A percentile compares a stretch with the other conserved stretches of the same genome.
These are phyloP conservation scores for Calocybe gangraenosa DNA, from an alignment of 768 basidiomycete species.

Conservation along the genomic window DNA sequence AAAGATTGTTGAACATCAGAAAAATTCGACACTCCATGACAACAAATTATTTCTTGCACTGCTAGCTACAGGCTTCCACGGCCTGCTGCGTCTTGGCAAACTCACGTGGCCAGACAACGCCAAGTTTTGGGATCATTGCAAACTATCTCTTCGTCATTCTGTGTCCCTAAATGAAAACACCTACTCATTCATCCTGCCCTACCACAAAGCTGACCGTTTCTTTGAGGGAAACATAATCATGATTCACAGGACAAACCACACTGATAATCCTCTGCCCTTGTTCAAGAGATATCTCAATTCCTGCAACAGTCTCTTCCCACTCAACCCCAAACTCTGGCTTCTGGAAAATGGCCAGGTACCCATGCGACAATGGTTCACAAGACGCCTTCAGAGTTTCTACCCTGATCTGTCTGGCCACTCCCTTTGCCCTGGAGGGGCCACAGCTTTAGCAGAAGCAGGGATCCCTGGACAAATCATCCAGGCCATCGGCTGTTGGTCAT, in stretches of 20 bases:
- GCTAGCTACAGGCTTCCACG: neutral
- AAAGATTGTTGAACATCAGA: neutral
- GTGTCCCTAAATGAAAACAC: neutral
- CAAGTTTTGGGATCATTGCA: slow-evolving; percentile 4
- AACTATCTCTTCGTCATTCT: slow-evolving; percentile 1
- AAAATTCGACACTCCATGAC: neutral
- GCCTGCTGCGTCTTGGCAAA: neutral
- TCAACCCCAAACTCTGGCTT: slow-evolving; percentile 14
- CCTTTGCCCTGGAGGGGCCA: neutral
- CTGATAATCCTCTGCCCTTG: neutral
- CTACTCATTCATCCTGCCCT: slow-evolving; percentile 8
- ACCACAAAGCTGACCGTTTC: slow-evolving; percentile 19
- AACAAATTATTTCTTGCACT: neutral
- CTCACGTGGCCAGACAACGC: slow-evolving; percentile 20
- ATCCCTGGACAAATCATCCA: too few species aligned
- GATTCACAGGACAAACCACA: neutral
- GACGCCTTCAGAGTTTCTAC: neutral
- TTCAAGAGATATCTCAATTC: slow-evolving; percentile 1
- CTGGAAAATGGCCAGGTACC: slow-evolving; percentile 8
- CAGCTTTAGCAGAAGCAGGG: too few species aligned
- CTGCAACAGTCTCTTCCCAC: slow-evolving; percentile 4
- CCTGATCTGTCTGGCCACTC: neutral
- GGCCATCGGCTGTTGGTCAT: too few species aligned
- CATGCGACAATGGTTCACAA: slow-evolving; percentile 15
- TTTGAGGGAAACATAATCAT: slow-evolving; percentile 21